Evolutionary conservation across 208 protist species (phyloP).

Genomic region (Crithidia fasciculata): DNA sequence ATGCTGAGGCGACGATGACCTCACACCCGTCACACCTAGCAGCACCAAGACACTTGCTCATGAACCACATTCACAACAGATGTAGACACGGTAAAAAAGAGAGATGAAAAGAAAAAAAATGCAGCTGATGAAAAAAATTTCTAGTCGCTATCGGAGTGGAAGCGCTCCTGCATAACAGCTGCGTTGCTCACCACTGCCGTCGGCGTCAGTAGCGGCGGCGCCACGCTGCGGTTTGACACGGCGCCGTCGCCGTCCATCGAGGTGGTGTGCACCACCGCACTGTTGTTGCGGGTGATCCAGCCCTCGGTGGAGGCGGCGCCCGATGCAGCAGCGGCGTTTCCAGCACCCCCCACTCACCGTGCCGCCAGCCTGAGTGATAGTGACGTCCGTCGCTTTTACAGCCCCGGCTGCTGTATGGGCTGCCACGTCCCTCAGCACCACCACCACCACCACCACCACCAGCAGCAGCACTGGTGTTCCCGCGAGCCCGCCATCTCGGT

Average conservation of each 20-base stretch:
- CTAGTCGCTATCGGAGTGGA: constrained; percentile 46
- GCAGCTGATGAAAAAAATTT: not conserved
- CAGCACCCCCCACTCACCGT: no score
- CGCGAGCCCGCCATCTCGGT: constrained; percentile 3
- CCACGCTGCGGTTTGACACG: not conserved
- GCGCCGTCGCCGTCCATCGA: not conserved
- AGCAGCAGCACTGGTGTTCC: not conserved
- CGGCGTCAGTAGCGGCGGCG: constrained; percentile 7
- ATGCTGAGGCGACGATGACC: no score
- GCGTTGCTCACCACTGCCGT: constrained; percentile 38
- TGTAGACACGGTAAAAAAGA: not conserved
- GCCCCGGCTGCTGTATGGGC: no score
- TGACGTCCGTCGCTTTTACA: no score
- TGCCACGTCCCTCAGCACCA: not conserved
- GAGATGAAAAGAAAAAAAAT: not conserved
- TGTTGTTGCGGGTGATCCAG: not conserved
- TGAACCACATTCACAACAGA: not conserved
- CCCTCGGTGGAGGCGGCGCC: not conserved
- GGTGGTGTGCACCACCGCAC: not conserved
- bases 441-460: not conserved
- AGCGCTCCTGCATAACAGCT: constrained; percentile 28
- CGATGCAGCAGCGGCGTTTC: not conserved
- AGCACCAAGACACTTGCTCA: no score
- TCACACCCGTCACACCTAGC: no score
- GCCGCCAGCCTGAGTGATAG: no score